Conservation (phyloP, 2,329 filamentous ascomycete genomes). For the Fusarium abutilonis region DNA sequence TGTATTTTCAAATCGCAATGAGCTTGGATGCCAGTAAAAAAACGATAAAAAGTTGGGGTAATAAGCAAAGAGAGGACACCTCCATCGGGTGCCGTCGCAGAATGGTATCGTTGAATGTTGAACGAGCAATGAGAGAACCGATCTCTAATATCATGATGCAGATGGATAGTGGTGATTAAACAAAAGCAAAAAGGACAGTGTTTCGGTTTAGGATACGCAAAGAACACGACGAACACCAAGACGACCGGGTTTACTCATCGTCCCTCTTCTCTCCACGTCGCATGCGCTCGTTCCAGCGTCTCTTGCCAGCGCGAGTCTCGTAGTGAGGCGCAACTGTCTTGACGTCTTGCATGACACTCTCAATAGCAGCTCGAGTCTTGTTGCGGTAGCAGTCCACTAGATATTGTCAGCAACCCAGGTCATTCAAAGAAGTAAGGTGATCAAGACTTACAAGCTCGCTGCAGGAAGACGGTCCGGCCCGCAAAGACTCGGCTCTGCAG, state of each 20-base stretch:
- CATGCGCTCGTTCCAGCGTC: slow-evolving; percentile 72
- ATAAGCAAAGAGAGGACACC: slow-evolving; percentile 26
- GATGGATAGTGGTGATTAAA: slow-evolving; percentile 4
- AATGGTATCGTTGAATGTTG: slow-evolving; percentile 48
- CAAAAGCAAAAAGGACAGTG: slow-evolving; percentile 21
- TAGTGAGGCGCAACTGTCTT: slow-evolving; percentile 81
- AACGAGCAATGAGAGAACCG: slow-evolving; percentile 32
- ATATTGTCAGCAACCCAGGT: slow-evolving; percentile 14
- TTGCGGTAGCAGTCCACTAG: slow-evolving; percentile 93
- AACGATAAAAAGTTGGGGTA: slow-evolving; percentile 8
- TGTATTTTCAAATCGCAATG: slow-evolving; percentile 7
- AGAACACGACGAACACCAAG: not conserved
- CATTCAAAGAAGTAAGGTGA: not conserved
- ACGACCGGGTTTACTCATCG: slow-evolving; percentile 41
- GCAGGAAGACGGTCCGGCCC: slow-evolving; percentile 84
- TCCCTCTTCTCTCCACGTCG: slow-evolving; percentile 49
- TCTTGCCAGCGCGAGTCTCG: slow-evolving; percentile 87
- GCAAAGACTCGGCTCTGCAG: slow-evolving; percentile 93
- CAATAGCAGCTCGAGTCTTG: slow-evolving; percentile 86
- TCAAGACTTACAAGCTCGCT: slow-evolving; percentile 81
- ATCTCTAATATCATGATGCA: slow-evolving; percentile 33
- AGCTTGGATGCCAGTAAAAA: slow-evolving; percentile 10
- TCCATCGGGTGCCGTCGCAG: slow-evolving; percentile 40
- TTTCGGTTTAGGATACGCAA: slow-evolving; percentile 10
- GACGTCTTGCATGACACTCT: slow-evolving; percentile 80